These are phyloP conservation scores for Coniella vitis DNA, from an alignment of 2,329 filamentous ascomycete species.

Conservation along the genomic window DNA sequence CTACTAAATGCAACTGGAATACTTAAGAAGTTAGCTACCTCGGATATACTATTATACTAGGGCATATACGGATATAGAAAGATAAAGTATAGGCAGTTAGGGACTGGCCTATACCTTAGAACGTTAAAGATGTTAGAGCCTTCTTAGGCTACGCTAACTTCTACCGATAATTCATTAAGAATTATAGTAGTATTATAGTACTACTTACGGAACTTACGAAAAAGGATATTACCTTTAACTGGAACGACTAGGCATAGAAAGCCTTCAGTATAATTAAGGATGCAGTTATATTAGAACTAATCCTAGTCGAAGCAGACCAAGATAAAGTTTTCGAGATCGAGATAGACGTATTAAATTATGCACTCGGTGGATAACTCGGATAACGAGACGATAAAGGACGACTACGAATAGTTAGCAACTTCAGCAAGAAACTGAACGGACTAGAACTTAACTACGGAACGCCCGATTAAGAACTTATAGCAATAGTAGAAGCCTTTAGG, in stretches of 20 bases:
- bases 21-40: slow-evolving; percentile 4
- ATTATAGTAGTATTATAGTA: slow-evolving; percentile 18
- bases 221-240: slow-evolving; percentile 13
- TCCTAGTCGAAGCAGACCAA: slow-evolving; percentile 17
- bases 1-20: neutral
- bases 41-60: neutral
- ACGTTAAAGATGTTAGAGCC: neutral
- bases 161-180: slow-evolving; percentile 25
- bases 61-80: slow-evolving; percentile 7
- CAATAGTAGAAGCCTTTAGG: slow-evolving; percentile 20
- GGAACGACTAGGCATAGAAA: slow-evolving; percentile 4
- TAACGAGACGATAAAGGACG: slow-evolving; percentile 14
- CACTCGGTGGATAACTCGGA: slow-evolving; percentile 15
- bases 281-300: slow-evolving; percentile 9
- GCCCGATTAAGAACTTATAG: slow-evolving; percentile 22
- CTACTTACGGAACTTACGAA: slow-evolving; percentile 20
- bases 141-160: slow-evolving; percentile 26
- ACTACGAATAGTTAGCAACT: slow-evolving; percentile 10
- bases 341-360: slow-evolving; percentile 18
- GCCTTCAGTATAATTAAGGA: slow-evolving; percentile 21
- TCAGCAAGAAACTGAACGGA: slow-evolving; percentile 15
- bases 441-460: slow-evolving; percentile 23
- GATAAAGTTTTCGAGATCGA: slow-evolving; percentile 17
- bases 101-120: neutral
- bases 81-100: neutral